Evolutionary conservation across 2,329 filamentous ascomycete species (phyloP), one percentile per base, ranked within the genome.

Genomic region (Epichloe festucae): DNA sequence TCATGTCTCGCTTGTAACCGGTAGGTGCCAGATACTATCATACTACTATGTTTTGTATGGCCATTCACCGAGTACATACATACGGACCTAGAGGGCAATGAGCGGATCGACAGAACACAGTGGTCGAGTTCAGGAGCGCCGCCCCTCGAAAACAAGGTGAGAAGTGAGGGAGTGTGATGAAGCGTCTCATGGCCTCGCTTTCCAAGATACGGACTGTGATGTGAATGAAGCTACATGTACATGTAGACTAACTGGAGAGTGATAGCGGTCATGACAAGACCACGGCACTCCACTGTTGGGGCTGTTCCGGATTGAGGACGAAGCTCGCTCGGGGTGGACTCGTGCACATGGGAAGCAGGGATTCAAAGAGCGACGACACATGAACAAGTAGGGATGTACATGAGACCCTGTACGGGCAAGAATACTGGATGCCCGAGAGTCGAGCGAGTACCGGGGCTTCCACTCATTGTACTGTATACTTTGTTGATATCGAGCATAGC

Each of bases 1-100:
- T 54, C 53, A 58, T 57, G 57, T 53, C 52, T 57, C 56, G 52
- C 53, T 49, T 50, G 50, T 53, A 55, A 54, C 55, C 54, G 55
- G 51, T 51, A 47, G 47, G 57, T 51, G 23, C 17, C 27, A 31
- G 27, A 31, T 31, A 10, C 8, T 10, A 10, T 2, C 17, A 17
- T 17, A 17, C 17, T 17, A 17, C 17, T 17, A 17, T 23, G 2
- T 10, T 7, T 3, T 3, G 6, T 31, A 31, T 31, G 27, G 27
- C 8, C 8, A 31, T 14, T 5, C 17, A 31, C n/a, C 15, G 38
- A 41, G 12, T 41, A 27, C 6, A 7, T 27, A 23, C 21, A 23
- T 23, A 23, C 21, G 21, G 21, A 6, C 21, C 21, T 7, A 7
- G 6, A 15, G 1, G n/a, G 15, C 12, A 40, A 48, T 27, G 23